phyloP scores from a whole-genome alignment of 768 basidiomycete genomes.

The Cubamyces sp. region DNA sequence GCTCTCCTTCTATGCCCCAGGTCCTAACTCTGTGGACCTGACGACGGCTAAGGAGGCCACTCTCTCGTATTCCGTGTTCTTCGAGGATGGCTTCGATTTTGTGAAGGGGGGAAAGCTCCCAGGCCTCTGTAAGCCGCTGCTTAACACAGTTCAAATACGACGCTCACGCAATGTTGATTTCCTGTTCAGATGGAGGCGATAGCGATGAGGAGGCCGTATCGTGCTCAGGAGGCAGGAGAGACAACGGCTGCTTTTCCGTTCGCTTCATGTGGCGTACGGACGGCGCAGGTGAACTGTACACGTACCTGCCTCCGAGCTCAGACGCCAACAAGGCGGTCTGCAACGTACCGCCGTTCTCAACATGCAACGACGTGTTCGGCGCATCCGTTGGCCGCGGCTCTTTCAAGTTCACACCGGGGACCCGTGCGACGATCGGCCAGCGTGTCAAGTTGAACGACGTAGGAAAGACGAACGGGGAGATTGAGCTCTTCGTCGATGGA shows the following conservation, averaged over 20 bases:
- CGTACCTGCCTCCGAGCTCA: constrained; percentile 48
- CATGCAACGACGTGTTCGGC: constrained; percentile 65
- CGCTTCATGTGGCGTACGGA: constrained; percentile 73
- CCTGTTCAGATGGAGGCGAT: constrained; percentile 57
- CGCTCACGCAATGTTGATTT: neutral
- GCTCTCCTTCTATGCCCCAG: constrained; percentile 72
- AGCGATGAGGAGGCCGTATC: constrained; percentile 49
- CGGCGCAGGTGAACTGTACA: constrained; percentile 46
- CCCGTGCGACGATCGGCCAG: constrained; percentile 70
- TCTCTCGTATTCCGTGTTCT: constrained; percentile 63
- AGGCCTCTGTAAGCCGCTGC: constrained; percentile 57
- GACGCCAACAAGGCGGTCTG: constrained; percentile 53
- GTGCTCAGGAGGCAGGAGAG: constrained; percentile 70
- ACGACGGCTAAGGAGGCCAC: constrained; percentile 69
- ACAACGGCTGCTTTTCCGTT: constrained; percentile 64
- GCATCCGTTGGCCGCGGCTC: constrained; percentile 70
- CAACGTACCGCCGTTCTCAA: constrained; percentile 50
- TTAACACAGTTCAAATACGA: neutral
- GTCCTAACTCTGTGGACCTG: constrained; percentile 54
- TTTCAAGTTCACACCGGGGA: constrained; percentile 63
- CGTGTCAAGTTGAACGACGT: constrained; percentile 75
- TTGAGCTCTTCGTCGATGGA: constrained; percentile 68
- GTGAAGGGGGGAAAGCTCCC: constrained; percentile 73
- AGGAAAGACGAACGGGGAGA: constrained; percentile 69
- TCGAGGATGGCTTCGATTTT: constrained; percentile 64